Base-by-base conservation (phyloP, 352 stramenopile species). In the Phytopythium cucurbitacearum region DNA sequence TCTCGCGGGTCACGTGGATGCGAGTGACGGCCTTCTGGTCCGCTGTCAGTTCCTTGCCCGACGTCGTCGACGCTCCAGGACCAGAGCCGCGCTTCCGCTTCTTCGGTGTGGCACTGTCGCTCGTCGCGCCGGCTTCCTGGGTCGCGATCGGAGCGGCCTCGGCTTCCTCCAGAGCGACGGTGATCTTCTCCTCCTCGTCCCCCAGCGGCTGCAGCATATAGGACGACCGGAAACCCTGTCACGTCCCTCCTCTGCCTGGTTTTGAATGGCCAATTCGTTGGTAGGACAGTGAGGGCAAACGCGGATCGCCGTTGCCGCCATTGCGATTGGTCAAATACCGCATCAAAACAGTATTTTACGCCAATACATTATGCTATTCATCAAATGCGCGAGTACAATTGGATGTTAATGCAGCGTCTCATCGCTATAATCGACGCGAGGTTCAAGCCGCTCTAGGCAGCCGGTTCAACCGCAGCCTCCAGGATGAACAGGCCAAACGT, bases 11-110 rank as follows among this genome's bases (percentile, higher is more conserved):
- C 41, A 93, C 74, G 67, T 91, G 76, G 73, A 86, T 82, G 53
- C 85, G 88, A 43, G 85, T 78, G 46, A 89, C 65, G 11, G 70
- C 65, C 52, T 93, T 93, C 60, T 93, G 82, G 5, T 89, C 80
- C 0, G 58, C 51, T 6, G 69, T 71, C 43, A 93, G 67, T 51
- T 93, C 82, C 53, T 88, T 89, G 16, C 60, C 64, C 59, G 80
- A 80, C 48, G 39, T 62, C 55, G 32, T 53, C 53, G 36, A 61
- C 21, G 43, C 40, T 12, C 15, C 37, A 15, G 37, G 12, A 21
- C 37, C 48, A 4, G 57, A 48, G 48, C 52, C 59, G 49, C 62
- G 53, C 64, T 64, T 67, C 21, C 62, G 64, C 60, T 67, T 66
- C 57, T 70, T 77, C 21, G 47, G 45, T 15, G 55, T 32, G 37